Conservation (phyloP, 2,329 filamentous ascomycete genomes). For the Xenoacremonium recifei region DNA sequence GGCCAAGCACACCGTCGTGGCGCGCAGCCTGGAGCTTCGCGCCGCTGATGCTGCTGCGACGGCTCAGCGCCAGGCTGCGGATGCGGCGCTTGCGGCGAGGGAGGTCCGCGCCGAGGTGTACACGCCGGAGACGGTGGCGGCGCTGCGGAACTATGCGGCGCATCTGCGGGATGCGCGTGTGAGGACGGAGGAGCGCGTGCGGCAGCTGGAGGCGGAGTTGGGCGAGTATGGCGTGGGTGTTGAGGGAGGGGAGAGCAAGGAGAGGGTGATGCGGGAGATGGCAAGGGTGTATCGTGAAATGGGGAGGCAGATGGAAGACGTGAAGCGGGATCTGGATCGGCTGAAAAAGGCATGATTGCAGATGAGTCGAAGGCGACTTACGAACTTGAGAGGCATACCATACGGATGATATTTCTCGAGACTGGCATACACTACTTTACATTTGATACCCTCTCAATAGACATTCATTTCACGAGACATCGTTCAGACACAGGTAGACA, state of each 20-base stretch:
- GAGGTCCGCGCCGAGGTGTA: constrained; percentile 42
- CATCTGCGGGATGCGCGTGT: constrained; percentile 50
- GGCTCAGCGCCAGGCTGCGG: constrained; percentile 41
- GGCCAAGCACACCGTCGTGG: constrained; percentile 52
- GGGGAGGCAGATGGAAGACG: constrained; percentile 48
- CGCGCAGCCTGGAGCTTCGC: constrained; percentile 50
- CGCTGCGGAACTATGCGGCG: constrained; percentile 45
- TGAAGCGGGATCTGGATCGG: constrained; percentile 44
- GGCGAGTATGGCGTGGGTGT: constrained; percentile 48
- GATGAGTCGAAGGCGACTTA: no score
- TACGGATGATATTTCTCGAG: no score
- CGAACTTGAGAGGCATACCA: no score
- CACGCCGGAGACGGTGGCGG: constrained; percentile 39
- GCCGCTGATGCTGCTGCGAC: constrained; percentile 44
- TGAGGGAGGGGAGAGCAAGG: constrained; percentile 38
- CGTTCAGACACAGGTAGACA: no score
- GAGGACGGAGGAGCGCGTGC: constrained; percentile 43
- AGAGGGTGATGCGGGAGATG: constrained; percentile 52
- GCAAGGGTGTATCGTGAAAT: constrained; percentile 51
- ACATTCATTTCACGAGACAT: no score
- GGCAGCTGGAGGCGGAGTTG: constrained; percentile 42
- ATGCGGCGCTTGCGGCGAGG: constrained; percentile 34
- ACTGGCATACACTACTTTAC: no score
- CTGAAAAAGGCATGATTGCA: constrained; percentile 28
- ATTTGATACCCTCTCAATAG: no score